phyloP scores from a whole-genome alignment of 148 eudicot genomes.

The Rhododendron ferrugineum region DNA sequence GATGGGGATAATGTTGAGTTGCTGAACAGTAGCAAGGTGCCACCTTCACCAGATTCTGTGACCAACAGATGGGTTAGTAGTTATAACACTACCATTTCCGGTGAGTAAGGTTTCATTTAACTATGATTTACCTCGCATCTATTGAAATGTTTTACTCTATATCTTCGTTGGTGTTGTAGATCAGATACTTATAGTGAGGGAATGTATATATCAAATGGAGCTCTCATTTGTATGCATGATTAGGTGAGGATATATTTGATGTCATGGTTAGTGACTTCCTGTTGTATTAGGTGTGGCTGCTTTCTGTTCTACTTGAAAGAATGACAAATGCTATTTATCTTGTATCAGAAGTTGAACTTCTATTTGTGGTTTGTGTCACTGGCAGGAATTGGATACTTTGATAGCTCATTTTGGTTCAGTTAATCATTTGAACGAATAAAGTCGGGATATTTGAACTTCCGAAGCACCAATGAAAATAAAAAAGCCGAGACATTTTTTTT shows the following conservation, averaged over 20 bases:
- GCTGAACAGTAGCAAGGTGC: conserved; percentile 14
- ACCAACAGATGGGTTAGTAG: conserved; percentile 18
- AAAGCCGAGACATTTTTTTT: not conserved
- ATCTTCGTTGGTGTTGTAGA: not conserved
- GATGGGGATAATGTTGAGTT: conserved; percentile 19
- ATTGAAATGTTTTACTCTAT: too few species aligned
- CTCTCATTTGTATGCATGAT: not conserved
- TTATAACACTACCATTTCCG: conserved; percentile 17
- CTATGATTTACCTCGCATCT: not conserved
- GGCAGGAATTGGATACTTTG: not conserved
- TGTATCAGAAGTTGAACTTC: not conserved
- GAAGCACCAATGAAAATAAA: too few species aligned
- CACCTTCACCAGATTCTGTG: conserved; percentile 26
- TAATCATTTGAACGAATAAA: not conserved
- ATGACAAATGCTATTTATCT: not conserved
- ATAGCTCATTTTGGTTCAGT: not conserved
- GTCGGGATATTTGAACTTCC: not conserved
- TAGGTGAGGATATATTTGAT: not conserved
- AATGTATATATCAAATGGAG: not conserved
- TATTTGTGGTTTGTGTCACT: not conserved
- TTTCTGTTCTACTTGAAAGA: not conserved
- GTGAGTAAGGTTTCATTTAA: not conserved
- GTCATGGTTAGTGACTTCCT: not conserved
- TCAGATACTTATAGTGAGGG: too few species aligned
- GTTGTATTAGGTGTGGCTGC: not conserved